phyloP scores from a whole-genome alignment of 495 filamentous ascomycete species.

The Jackrogersella minutella region DNA sequence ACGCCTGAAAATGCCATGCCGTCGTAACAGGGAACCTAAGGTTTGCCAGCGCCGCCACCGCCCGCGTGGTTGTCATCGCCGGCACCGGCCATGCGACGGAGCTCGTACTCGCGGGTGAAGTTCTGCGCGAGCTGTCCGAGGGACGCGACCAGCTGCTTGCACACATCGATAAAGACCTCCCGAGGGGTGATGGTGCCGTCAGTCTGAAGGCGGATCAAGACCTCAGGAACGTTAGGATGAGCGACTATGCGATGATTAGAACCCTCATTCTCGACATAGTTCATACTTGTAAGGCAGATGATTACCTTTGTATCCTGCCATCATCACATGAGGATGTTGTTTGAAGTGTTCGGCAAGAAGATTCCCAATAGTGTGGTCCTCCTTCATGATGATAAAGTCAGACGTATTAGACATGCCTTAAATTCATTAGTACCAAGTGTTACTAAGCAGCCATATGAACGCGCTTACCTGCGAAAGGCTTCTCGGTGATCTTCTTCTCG shows the following conservation, averaged over 20 bases:
- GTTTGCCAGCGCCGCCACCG: slow-evolving; percentile 20
- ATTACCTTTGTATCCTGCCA: slow-evolving; percentile 87
- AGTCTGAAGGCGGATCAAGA: slow-evolving; percentile 89
- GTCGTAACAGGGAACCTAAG: slow-evolving; percentile 14
- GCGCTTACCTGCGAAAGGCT: slow-evolving; percentile 81
- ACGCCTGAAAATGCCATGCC: slow-evolving; percentile 15
- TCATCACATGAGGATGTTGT: slow-evolving; percentile 78
- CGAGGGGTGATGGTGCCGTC: slow-evolving; percentile 86
- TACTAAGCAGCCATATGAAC: neutral
- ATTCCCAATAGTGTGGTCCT: slow-evolving; percentile 96
- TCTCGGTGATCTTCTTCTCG: slow-evolving; percentile 91
- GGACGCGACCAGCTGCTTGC: slow-evolving; percentile 78
- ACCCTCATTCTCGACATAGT: neutral
- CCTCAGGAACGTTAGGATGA: slow-evolving; percentile 85
- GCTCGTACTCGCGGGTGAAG: slow-evolving; percentile 94
- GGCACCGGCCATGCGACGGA: slow-evolving; percentile 86
- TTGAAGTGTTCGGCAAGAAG: slow-evolving; percentile 82
- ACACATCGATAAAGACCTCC: slow-evolving; percentile 81
- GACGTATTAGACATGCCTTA: slow-evolving; percentile 83
- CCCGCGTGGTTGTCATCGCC: slow-evolving; percentile 45
- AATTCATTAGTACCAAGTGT: slow-evolving; percentile 21
- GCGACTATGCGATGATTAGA: slow-evolving; percentile 60
- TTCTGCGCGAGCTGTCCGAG: slow-evolving; percentile 79
- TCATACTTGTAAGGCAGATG: neutral
- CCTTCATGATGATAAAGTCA: slow-evolving; percentile 93